Base-by-base conservation (phyloP, 1,139 yeast genomes). In the Pichia sp. region DNA sequence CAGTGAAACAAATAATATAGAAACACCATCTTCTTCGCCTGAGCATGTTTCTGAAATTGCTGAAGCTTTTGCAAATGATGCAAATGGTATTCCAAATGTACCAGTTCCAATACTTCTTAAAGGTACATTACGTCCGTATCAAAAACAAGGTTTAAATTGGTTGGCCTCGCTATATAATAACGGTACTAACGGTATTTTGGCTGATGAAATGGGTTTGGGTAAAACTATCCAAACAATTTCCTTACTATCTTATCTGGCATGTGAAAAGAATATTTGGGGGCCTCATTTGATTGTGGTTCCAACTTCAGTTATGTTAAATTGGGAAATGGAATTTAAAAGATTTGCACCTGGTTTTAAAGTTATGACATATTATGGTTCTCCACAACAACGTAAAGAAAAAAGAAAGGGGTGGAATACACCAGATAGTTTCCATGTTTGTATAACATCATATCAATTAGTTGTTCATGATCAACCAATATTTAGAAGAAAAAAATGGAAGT, bases 241-340 rank as follows among this genome's bases (percentile, higher is more conserved):
- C 0, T 71, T 95, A 45, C 71, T 95, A 34, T 76, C 96, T 0
- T 91, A 91, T 67, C 73, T 95, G 51, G 99, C 99, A 0, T 88
- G 96, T 61, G 96, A 87, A 61, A 91, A 90, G 64, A 88, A 88
- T 54, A 79, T 87, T 33, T 93, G 99, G 99, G 99, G 99, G 0
- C 99, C 99, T 0, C 99, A 95, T 72, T 73, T 95, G 52, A 91
- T 95, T 69, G 83, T 95, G 56, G 99, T 95, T 5, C 99, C 99
- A 3, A 95, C 99, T 0, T 89, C 97, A 22, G 99, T 95, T n/a
- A 84, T 95, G 84, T 80, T 95, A 53, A 95, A 95, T 67, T 95
- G 99, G 99, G 99, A 95, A 67, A 91, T 93, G 97, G 99, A 95
- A 67, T 91, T 95, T 71, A 95, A 93, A 65, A 83, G 96, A 61